Evolutionary conservation across 768 basidiomycete genomes (phyloP), one percentile per base, ranked within the genome.

Genomic region (Lyophyllum decastes): DNA sequence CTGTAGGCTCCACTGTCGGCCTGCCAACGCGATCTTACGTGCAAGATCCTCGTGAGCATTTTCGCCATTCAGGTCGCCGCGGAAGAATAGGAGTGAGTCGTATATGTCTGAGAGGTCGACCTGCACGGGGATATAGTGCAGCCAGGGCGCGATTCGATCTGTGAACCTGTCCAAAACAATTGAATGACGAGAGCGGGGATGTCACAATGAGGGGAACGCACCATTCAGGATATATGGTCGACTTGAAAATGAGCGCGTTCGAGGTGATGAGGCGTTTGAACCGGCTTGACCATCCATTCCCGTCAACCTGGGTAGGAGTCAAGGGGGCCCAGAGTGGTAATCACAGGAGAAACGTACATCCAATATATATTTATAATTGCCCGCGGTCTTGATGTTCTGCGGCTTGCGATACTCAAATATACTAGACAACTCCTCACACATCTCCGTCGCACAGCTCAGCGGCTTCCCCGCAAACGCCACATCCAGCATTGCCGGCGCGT

Each of bases 11-110:
- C 87, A 89, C 26, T 76, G 70, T 33, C 78, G 73, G 0, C 89
- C 87, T 0, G 79, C 76, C 2, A 67, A 54, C 0, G 86, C 89
- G 35, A 90, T 88, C 53, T 75, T 79, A 44, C 67, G 66, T 1
- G 82, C 89, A 41, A 86, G 66, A 4, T 72, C 81, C 30, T 89
- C 87, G 59, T 90, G 87, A 0, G 75, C 82, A 7, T 76, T 76
- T 21, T 77, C 72, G 9, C 82, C 81, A 27, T 78, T 67, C 0
- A 78, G 79, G 54, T 80, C 78, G 0, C 88, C 87, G 0, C 83
- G 80, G 69, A 92, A 92, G 76, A 94, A 93, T 1, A 82, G 73
- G 33, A 90, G 78, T 1, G 82, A 72, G 62, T 92, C 91, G 70
- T 86, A 82, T 9, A 93, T 65, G 66, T 92, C 89, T 0, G 80